Conservation (phyloP, 768 basidiomycete genomes). For the Agrocybe chaxingu region DNA sequence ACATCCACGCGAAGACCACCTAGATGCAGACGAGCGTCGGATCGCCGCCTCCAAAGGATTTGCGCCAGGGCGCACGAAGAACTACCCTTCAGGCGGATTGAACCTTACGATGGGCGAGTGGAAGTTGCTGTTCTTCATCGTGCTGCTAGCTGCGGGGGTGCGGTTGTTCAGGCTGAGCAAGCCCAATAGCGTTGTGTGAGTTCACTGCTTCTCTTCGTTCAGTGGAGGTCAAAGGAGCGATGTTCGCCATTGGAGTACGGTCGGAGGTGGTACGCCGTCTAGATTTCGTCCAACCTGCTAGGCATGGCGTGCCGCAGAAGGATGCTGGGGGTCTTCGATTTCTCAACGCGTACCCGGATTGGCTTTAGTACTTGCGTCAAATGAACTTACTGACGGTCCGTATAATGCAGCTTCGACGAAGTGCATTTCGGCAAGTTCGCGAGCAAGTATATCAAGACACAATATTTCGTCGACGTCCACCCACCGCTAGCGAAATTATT, state of each 20-base stretch:
- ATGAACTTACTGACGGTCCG: neutral
- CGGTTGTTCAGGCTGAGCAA: conserved; percentile 81
- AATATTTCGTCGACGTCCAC: conserved; percentile 94
- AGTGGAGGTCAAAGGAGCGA: neutral
- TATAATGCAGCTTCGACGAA: conserved; percentile 79
- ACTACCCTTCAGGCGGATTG: conserved; percentile 55
- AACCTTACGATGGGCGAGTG: conserved; percentile 70
- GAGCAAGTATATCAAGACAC: conserved; percentile 86
- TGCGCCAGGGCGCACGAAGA: conserved; percentile 42
- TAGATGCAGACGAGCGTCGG: conserved; percentile 73
- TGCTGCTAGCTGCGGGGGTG: conserved; percentile 74
- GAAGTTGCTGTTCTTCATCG: conserved; percentile 65
- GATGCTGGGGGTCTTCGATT: no score
- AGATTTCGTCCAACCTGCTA: no score
- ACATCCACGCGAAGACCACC: conserved; percentile 56
- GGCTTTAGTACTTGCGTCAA: neutral
- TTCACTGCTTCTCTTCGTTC: conserved; percentile 15
- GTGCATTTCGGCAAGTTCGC: conserved; percentile 99
- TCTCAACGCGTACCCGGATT: no score
- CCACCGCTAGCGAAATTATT: conserved; percentile 95
- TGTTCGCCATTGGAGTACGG: neutral
- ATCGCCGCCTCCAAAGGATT: conserved; percentile 68
- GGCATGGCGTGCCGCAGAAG: no score
- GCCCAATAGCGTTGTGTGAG: conserved; percentile 91
- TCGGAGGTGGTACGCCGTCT: no score